phyloP scores from a whole-genome alignment of 2,329 filamentous ascomycete genomes.

The Fusarium pilosicola region DNA sequence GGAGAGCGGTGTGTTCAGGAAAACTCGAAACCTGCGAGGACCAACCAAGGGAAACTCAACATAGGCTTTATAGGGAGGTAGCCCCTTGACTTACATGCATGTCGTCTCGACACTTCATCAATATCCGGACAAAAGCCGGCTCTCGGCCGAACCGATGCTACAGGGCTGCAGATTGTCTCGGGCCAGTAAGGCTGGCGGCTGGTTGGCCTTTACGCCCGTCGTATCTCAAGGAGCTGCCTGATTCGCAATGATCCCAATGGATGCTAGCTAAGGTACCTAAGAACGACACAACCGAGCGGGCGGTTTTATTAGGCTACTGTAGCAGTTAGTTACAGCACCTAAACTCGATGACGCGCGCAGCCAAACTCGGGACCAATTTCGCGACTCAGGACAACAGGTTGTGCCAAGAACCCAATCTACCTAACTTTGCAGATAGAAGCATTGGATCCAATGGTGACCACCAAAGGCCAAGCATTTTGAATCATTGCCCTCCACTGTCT shows the following conservation, averaged over 20 bases:
- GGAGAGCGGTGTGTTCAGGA: not conserved
- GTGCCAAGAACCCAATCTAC: not conserved
- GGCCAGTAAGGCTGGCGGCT: not conserved
- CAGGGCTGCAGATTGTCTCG: conserved; percentile 25
- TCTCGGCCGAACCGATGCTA: conserved; percentile 31
- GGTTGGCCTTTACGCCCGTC: conserved; percentile 7
- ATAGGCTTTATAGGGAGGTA: not conserved
- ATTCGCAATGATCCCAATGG: conserved; percentile 12
- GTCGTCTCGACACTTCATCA: not conserved
- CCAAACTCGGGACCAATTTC: not conserved
- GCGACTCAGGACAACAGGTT: not conserved
- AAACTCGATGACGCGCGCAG: conserved; percentile 8
- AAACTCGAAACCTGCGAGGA: not conserved
- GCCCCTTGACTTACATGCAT: not conserved
- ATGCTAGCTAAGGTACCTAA: not conserved
- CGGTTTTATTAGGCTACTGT: not conserved
- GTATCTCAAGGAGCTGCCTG: conserved; percentile 17
- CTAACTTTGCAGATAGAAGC: not conserved
- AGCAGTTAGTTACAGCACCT: not conserved
- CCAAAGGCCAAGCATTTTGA: not conserved
- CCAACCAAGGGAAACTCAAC: not conserved
- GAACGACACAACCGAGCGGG: not conserved
- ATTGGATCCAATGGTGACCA: not conserved
- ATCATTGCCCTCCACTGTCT: not conserved
- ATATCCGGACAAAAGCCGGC: conserved; percentile 13